A percentile compares a stretch with the other conserved stretches of the same genome.
phyloP scores from a whole-genome alignment of 2,329 filamentous ascomycete species.

The Periconia digitata region DNA sequence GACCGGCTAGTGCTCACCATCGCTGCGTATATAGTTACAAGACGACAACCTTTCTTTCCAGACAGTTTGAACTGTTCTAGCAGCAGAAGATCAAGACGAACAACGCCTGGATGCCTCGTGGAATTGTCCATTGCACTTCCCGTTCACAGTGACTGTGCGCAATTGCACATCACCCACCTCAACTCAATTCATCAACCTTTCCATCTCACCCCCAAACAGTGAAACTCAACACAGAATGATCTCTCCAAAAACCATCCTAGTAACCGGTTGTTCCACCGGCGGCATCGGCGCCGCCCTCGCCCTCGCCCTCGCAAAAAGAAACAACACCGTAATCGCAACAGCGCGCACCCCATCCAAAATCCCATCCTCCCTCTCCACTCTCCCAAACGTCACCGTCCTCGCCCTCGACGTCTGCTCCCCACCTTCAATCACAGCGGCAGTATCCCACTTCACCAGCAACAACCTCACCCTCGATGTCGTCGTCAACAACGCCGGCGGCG shows the following conservation, averaged over 20 bases:
- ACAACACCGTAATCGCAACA: constrained; percentile 58
- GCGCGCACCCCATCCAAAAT: constrained; percentile 56
- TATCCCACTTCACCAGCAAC: constrained; percentile 50
- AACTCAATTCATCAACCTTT: too few species aligned
- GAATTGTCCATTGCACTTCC: too few species aligned
- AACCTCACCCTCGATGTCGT: constrained; percentile 57
- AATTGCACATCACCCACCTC: too few species aligned
- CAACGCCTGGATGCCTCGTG: too few species aligned
- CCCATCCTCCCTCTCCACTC: constrained; percentile 44
- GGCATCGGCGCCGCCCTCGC: constrained; percentile 43
- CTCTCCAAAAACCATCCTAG: constrained; percentile 13
- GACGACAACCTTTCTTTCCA: too few species aligned
- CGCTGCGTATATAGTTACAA: too few species aligned
- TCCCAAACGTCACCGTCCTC: constrained; percentile 54
- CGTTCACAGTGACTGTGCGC: too few species aligned
- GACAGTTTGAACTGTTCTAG: too few species aligned
- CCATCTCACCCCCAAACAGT: too few species aligned
- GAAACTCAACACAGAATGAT: too few species aligned
- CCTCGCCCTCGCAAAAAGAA: constrained; percentile 38
- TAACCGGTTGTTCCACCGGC: constrained; percentile 32
- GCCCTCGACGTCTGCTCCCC: constrained; percentile 53
- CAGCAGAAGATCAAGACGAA: too few species aligned
- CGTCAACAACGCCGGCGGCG: constrained; percentile 60
- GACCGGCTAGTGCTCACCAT: too few species aligned
- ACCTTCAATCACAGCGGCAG: constrained; percentile 50